These are phyloP conservation scores for Galerina sulciceps DNA, from an alignment of 768 basidiomycete species.

Conservation along the genomic window DNA sequence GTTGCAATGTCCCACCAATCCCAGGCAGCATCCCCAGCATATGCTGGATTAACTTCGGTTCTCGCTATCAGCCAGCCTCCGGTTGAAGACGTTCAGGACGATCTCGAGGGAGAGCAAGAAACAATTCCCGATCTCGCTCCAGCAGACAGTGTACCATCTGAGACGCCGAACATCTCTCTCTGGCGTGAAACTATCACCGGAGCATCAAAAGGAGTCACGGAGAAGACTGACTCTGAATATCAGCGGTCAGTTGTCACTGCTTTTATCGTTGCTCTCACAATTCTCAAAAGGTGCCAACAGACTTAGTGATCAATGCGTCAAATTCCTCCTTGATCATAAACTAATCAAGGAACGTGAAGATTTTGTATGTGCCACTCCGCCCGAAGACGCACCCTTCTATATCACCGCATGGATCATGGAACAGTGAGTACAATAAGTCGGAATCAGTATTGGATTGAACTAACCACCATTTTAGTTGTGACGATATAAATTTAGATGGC, in stretches of 20 bases:
- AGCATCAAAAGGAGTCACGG: constrained; percentile 27
- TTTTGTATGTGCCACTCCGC: constrained; percentile 9
- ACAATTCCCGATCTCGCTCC: constrained; percentile 15
- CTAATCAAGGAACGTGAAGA: constrained; percentile 4
- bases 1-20: too few relatives aligned
- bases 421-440: background rate
- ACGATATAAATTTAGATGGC: constrained; percentile 10
- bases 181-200: background rate
- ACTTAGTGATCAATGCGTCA: background rate
- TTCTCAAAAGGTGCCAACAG: background rate
- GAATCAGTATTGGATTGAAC: background rate
- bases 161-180: background rate
- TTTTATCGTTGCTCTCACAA: background rate
- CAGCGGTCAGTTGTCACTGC: constrained; percentile 20
- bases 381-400: constrained; percentile 2
- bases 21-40: background rate
- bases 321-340: background rate
- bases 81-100: constrained; percentile 23
- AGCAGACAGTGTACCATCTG: background rate
- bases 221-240: constrained; percentile 22
- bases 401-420: constrained; percentile 14
- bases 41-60: background rate
- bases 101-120: constrained; percentile 27
- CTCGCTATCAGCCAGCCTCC: background rate
- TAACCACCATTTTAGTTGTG: constrained; percentile 9